A percentile compares a stretch with the other conserved stretches of the same genome.
phyloP scores from a whole-genome alignment of 495 filamentous ascomycete species.

The Clavariopsis aquatica region DNA sequence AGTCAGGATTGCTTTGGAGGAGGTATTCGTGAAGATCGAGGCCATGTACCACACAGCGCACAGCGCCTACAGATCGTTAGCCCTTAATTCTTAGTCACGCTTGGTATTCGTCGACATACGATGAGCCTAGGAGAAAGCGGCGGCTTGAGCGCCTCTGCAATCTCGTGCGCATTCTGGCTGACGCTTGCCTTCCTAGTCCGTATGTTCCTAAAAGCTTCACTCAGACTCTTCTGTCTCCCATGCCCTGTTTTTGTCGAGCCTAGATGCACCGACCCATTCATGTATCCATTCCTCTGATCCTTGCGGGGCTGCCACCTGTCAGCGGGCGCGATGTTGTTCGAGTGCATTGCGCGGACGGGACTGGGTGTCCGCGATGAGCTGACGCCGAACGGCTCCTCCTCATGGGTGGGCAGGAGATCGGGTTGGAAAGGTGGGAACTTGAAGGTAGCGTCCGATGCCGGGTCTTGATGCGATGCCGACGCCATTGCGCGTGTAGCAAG shows the following conservation, averaged over 20 bases:
- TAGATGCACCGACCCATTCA: constrained; percentile 51
- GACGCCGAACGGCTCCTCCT: constrained; percentile 29
- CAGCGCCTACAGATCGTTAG: constrained; percentile 57
- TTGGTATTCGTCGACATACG: constrained; percentile 56
- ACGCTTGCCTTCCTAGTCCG: constrained; percentile 76
- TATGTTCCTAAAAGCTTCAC: constrained; percentile 80
- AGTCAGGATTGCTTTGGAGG: constrained; percentile 95
- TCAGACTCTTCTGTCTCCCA: constrained; percentile 76
- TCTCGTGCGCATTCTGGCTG: constrained; percentile 87
- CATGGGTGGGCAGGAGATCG: constrained; percentile 37
- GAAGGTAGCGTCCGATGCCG: constrained; percentile 30
- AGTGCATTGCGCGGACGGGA: constrained; percentile 14
- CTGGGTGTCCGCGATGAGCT: constrained; percentile 33
- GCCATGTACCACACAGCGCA: constrained; percentile 91
- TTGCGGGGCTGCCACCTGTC: constrained; percentile 55
- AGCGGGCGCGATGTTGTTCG: constrained; percentile 26
- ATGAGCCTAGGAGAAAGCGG: constrained; percentile 85
- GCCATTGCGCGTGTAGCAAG: constrained; percentile 28
- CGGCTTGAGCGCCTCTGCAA: constrained; percentile 86
- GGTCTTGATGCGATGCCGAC: constrained; percentile 26
- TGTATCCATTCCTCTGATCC: constrained; percentile 51
- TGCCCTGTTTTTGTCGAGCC: constrained; percentile 47
- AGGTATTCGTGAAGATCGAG: constrained; percentile 93
- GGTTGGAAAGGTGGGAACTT: constrained; percentile 40
- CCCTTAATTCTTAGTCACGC: constrained; percentile 8